phyloP scores from a whole-genome alignment of 441 rosid genomes.

The Eruca vesicaria region DNA sequence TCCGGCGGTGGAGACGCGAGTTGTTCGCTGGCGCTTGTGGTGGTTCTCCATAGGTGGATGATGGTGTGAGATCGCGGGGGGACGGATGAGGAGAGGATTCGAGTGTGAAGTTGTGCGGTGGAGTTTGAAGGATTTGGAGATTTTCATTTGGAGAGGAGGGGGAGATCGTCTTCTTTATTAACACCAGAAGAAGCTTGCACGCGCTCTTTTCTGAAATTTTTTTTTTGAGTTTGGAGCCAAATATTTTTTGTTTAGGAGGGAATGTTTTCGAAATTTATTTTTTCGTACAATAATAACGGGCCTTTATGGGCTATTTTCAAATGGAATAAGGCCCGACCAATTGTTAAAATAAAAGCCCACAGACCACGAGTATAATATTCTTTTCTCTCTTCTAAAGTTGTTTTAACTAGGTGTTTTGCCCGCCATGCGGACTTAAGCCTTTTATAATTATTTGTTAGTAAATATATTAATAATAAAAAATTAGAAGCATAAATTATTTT shows the following conservation, averaged over 20 bases:
- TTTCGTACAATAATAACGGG: neutral
- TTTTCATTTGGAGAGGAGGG: neutral
- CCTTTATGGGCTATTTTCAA: neutral
- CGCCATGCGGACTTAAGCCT: too few relatives aligned
- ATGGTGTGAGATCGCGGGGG: neutral
- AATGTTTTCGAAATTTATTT: neutral
- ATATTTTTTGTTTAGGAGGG: neutral
- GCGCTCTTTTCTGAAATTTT: neutral
- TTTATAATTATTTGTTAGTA: too few relatives aligned
- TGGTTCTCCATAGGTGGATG: slow-evolving; percentile 44
- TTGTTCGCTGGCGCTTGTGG: slow-evolving; percentile 34
- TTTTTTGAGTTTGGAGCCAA: slow-evolving; percentile 20
- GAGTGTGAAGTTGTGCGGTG: neutral
- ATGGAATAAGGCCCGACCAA: neutral
- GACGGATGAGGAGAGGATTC: neutral
- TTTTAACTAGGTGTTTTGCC: too few relatives aligned
- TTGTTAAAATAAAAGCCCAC: neutral
- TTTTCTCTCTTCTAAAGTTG: too few relatives aligned
- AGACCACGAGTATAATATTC: neutral
- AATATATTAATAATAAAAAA: too few relatives aligned
- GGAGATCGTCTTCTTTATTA: slow-evolving; percentile 9
- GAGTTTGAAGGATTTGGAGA: neutral
- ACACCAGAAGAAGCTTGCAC: neutral
- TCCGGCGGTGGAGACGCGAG: slow-evolving; percentile 28
- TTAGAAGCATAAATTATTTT: too few relatives aligned